Percentiles rank a stretch among this genome's conserved stretches.
Evolutionary conservation across 1,284 basidiomycete species (phyloP).

Genomic region (Rhodotorula sp.): DNA sequence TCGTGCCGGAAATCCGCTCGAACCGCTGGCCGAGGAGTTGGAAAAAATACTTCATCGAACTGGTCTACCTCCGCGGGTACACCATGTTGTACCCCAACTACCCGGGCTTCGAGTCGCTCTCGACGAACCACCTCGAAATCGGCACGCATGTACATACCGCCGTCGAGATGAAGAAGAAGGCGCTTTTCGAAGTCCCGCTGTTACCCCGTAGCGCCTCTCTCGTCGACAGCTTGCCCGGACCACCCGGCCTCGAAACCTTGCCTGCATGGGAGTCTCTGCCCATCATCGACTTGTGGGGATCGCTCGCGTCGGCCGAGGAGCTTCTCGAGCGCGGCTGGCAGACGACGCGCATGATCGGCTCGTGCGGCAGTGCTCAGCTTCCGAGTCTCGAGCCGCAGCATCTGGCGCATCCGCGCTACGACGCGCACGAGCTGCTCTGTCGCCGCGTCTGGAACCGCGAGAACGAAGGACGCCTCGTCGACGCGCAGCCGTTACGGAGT

Average conservation of each 20-base stretch:
- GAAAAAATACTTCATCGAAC: slow-evolving; percentile 83
- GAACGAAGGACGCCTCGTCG: slow-evolving; percentile 14
- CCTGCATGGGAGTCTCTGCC: slow-evolving; percentile 61
- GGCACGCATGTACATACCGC: slow-evolving; percentile 66
- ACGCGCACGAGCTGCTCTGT: slow-evolving; percentile 53
- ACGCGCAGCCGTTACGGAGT: slow-evolving; percentile 23
- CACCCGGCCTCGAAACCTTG: slow-evolving; percentile 47
- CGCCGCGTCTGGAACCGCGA: slow-evolving; percentile 34
- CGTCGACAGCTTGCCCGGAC: slow-evolving; percentile 61
- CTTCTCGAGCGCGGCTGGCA: slow-evolving; percentile 52
- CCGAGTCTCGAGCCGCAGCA: slow-evolving; percentile 11
- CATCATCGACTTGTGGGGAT: slow-evolving; percentile 66
- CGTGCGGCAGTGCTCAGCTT: slow-evolving; percentile 25
- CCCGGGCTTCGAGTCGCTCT: slow-evolving; percentile 64
- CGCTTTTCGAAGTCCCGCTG: slow-evolving; percentile 65
- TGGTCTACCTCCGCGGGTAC: slow-evolving; percentile 72
- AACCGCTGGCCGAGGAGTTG: slow-evolving; percentile 75
- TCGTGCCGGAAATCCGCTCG: slow-evolving; percentile 71
- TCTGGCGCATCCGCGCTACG: slow-evolving; percentile 36
- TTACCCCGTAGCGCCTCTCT: slow-evolving; percentile 51
- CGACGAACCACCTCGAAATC: slow-evolving; percentile 78
- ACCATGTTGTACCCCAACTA: slow-evolving; percentile 84
- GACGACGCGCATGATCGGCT: slow-evolving; percentile 33
- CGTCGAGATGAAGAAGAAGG: slow-evolving; percentile 56
- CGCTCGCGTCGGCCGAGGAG: slow-evolving; percentile 54